Evolutionary conservation across 73 alveolate species (phyloP), one percentile per base, ranked within the genome.

Genomic region (Paramecium sexaurelia): DNA sequence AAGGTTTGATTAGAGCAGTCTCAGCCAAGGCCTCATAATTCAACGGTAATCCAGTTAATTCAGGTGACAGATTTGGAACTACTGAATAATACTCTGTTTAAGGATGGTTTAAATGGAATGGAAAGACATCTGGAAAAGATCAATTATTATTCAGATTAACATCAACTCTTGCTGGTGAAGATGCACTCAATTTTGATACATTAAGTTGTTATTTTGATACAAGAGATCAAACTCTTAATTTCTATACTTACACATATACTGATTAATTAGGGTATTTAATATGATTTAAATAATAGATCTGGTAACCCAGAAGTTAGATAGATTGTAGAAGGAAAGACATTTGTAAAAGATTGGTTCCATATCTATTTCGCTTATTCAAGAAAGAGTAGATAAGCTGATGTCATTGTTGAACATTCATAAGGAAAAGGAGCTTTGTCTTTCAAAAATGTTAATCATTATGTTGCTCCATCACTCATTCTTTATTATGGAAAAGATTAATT

Each of bases 71-170:
- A 78, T 45, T 41, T 24, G 75, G 75, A 78, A 41, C 55, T 9
- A 22, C 90, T 29, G 71, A 78, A 37, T 39, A 78, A 78, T 78
- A 78, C 17, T 32, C 61, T 10, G 90, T 78, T 24, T 43, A 39
- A 43, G 90, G 90, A 78, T 78, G 90, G 90, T 78, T 78, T 32
- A 78, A 78, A 43, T 78, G 73, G 68, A 78, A 39, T 41, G 90
- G 90, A 41, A 45, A 78, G 68, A 40, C 43, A 19, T 22, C 68
- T 7, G 40, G 8, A 37, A 40, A 78, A 41, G 43, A 22, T 24
- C 41, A 78, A 45, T 33, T 45, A 19, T 45, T 78, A 78, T 78
- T 78, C 43, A 78, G 90, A 78, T 78, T 78, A 26, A 71, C 86
- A 35, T 35, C 86, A 0, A 35, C 86, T 33, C 35, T 35, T 11